Percentiles rank a stretch among this genome's conserved stretches.
Evolutionary conservation across 2,329 filamentous ascomycete species (phyloP).

Genomic region (Sporothrix phasma): DNA sequence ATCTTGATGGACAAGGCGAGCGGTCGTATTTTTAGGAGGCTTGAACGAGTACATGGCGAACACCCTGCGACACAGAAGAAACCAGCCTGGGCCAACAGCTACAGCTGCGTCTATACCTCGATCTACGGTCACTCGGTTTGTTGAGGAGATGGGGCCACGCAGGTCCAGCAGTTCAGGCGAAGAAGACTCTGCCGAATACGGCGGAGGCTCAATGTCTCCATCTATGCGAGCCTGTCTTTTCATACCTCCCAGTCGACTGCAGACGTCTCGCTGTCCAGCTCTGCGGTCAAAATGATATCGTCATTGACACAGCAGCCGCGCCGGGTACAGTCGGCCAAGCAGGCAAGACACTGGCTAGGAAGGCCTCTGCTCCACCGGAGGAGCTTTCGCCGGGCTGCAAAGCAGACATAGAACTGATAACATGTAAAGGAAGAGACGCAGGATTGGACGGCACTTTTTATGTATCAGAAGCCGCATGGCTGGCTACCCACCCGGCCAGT

Average conservation of each 20-base stretch:
- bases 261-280: neutral
- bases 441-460: neutral
- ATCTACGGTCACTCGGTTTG: neutral
- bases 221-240: neutral
- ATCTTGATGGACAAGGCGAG: neutral
- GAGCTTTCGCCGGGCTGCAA: neutral
- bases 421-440: neutral
- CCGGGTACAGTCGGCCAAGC: neutral
- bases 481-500: no score
- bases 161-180: neutral
- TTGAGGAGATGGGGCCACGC: neutral
- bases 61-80: neutral
- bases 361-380: slow-evolving; percentile 2
- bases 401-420: neutral
- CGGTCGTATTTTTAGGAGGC: neutral
- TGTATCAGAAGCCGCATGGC: neutral
- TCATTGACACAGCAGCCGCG: slow-evolving; percentile 4
- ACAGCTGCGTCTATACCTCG: neutral
- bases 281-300: slow-evolving; percentile 23
- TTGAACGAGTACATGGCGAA: neutral
- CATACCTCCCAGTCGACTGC: neutral
- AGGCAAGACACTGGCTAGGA: slow-evolving; percentile 4
- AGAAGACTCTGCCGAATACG: neutral
- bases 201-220: neutral
- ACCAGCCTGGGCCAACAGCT: neutral